A percentile compares a stretch with the other conserved stretches of the same genome.
These are phyloP conservation scores for Morella rubra DNA, from an alignment of 306 rosid genomes.

Conservation along the genomic window DNA sequence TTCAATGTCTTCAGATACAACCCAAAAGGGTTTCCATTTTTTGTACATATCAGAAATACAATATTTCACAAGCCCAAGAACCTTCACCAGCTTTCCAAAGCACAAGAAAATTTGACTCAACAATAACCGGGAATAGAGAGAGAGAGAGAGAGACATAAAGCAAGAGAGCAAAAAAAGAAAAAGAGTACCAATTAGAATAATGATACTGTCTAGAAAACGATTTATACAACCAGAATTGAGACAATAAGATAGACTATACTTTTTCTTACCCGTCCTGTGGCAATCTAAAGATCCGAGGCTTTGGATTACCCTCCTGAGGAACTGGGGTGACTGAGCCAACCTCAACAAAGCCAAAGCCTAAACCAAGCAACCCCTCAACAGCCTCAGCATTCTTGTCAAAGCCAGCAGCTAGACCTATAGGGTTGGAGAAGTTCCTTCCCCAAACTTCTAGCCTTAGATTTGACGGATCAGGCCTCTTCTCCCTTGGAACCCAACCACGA, in stretches of 20 bases:
- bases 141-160: no score
- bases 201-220: neutral
- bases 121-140: neutral
- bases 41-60: slow-evolving; percentile 4
- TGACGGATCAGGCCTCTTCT: slow-evolving; percentile 80
- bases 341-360: slow-evolving; percentile 97
- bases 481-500: slow-evolving; percentile 96
- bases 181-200: neutral
- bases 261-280: slow-evolving; percentile 61
- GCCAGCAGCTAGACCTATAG: slow-evolving; percentile 97
- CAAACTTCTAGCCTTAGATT: slow-evolving; percentile 82
- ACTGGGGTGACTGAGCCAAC: slow-evolving; percentile 96
- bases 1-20: no score
- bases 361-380: slow-evolving; percentile 80
- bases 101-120: slow-evolving; percentile 11
- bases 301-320: slow-evolving; percentile 95
- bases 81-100: slow-evolving; percentile 15
- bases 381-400: slow-evolving; percentile 98
- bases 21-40: no score
- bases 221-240: slow-evolving; percentile 19
- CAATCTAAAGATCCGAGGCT: slow-evolving; percentile 90
- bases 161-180: neutral
- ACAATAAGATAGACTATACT: slow-evolving; percentile 23
- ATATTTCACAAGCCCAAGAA: slow-evolving; percentile 22
- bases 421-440: slow-evolving; percentile 97